Evolutionary conservation across 2,329 filamentous ascomycete genomes (phyloP).

Genomic region (Ophiosphaerella korrae): DNA sequence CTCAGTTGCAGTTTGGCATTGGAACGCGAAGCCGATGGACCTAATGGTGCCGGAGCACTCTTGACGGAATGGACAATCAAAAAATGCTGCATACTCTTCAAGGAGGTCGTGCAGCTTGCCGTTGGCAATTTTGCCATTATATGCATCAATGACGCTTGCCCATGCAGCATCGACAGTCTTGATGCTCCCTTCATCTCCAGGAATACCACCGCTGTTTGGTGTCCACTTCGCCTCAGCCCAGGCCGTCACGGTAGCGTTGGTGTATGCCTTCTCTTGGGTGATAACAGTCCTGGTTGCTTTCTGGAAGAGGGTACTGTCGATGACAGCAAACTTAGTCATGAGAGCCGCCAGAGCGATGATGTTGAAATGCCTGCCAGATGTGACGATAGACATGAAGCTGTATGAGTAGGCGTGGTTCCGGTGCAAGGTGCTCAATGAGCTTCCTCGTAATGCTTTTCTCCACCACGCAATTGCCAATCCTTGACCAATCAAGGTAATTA

Average conservation of each 20-base stretch:
- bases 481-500: constrained; percentile 28
- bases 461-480: constrained; percentile 35
- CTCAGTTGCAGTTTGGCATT: constrained; percentile 16
- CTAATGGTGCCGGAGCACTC: constrained; percentile 23
- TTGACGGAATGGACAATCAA: constrained; percentile 24
- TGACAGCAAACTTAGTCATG: constrained; percentile 33
- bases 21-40: constrained; percentile 22
- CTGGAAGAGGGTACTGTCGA: constrained; percentile 31
- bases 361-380: constrained; percentile 28
- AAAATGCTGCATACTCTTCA: constrained; percentile 18
- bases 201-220: constrained; percentile 21
- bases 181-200: constrained; percentile 19
- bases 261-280: constrained; percentile 23
- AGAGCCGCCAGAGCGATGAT: constrained; percentile 29
- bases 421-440: constrained; percentile 23
- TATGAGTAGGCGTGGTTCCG: constrained; percentile 31
- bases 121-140: constrained; percentile 28
- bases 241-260: constrained; percentile 23
- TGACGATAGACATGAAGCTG: constrained; percentile 30
- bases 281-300: constrained; percentile 25
- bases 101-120: constrained; percentile 28
- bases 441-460: constrained; percentile 28
- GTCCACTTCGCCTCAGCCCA: constrained; percentile 26
- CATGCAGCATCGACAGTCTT: constrained; percentile 26
- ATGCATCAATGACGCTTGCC: constrained; percentile 25